Evolutionary conservation across 352 stramenopile species (phyloP), one percentile per base, ranked within the genome.

Genomic region (Halophytophthora batemanensis): DNA sequence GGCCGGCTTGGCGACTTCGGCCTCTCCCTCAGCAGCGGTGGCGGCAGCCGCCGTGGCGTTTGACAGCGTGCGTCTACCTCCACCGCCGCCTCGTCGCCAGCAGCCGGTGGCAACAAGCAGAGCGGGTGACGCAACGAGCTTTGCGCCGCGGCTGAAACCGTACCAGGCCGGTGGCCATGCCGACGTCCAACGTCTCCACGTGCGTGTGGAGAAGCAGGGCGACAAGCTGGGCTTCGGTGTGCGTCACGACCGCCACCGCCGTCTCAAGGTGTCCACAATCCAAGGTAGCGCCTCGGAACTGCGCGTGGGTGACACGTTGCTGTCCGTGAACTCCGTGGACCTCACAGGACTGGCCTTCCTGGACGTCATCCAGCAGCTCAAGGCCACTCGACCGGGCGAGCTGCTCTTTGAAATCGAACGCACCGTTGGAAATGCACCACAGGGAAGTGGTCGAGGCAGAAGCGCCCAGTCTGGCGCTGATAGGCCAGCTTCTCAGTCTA

Each of bases 171-270:
- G 25, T 31, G 29, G 3, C 33, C 28, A 31, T 10, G 44, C 21
- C 31, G 33, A n/a, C 37, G 31, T 35, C 3, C 8, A 8, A 7
- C 58, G 52, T 19, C 59, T 44, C 22, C 53, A 56, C 19, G 50
- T 49, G 18, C 47, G 48, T 23, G 44, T 56, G 22, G 37, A 63
- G 29, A 88, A 87, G 39, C 41, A 78, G 34, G 75, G 74, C 2
- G 63, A 83, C 44, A 76, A 63, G 39, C 58, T 90, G 41, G 77
- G 80, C 22, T 90, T 88, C 53, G 75, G 77, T 3, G 82, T 88
- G 54, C 73, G 77, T 40, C 79, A 88, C 31, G 75, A 90, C 53
- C 55, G 56, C 14, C 60, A 64, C 18, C 75, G 71, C 21, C 57
- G 77, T 15, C 54, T 87, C 7, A 71, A 78, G 35, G 75, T 90